Percentiles rank a stretch among this genome's conserved stretches.
phyloP scores from a whole-genome alignment of 2,329 filamentous ascomycete genomes.

The Penicillium sp. region DNA sequence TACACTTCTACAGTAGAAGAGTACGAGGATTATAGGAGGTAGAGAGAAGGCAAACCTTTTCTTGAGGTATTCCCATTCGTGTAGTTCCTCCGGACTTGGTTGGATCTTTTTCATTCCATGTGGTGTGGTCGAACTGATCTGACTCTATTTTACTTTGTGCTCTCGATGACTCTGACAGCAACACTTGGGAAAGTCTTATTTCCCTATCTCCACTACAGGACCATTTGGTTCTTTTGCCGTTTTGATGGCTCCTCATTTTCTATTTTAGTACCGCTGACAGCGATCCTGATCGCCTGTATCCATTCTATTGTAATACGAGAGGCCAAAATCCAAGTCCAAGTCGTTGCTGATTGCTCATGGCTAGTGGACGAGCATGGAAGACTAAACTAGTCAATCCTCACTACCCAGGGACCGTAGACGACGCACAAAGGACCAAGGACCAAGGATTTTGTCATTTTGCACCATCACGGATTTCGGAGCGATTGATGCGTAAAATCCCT shows the following conservation, averaged over 20 bases:
- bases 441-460: background rate
- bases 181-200: background rate
- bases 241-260: background rate
- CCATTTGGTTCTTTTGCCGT: background rate
- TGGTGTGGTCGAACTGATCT: background rate
- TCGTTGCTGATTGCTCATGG: background rate
- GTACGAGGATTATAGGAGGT: background rate
- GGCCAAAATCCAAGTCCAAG: background rate
- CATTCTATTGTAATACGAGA: slow-evolving; percentile 11
- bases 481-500: background rate
- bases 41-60: slow-evolving; percentile 1
- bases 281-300: slow-evolving; percentile 12
- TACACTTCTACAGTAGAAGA: no score
- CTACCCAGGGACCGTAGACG: background rate
- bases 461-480: background rate
- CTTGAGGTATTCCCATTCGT: no score
- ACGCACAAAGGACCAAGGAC: background rate
- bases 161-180: background rate
- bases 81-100: no score
- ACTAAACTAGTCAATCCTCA: background rate
- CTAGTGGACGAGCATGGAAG: background rate
- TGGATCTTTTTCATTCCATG: no score
- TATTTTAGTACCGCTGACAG: slow-evolving; percentile 9
- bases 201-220: background rate
- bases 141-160: background rate